Base-by-base conservation (phyloP, 306 rosid species). In the Sicyos edulis region DNA sequence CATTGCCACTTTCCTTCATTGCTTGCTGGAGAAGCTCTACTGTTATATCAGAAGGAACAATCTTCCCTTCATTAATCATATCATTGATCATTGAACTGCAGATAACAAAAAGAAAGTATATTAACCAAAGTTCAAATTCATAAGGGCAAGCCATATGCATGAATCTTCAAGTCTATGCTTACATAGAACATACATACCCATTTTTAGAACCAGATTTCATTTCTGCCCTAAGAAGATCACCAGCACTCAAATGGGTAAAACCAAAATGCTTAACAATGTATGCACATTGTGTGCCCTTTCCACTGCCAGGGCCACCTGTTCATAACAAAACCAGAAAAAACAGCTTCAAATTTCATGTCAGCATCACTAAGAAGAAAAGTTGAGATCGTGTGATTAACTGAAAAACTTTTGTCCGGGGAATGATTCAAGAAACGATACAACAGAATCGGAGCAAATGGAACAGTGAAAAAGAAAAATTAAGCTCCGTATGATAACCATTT, bases 21-120 rank as follows among this genome's bases (percentile, higher is more conserved):
- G 99, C 99, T 58, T 29, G 83, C 70, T 89, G 86, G 78, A 93
- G 88, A 82, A 93, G 99, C 84, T 83, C 85, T 76, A 93, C 86
- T 61, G 99, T 93, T 58, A 93, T 96, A 74, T 87, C 96, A 0
- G 97, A 87, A 56, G 99, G 99, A 76, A 93, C 99, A 80, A 93
- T 93, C 78, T 87, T 86, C 70, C 99, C 97, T 82, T 91, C 97
- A 77, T 86, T 85, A 57, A 93, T 93, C 96, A 93, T 93, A 72
- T 85, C 83, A 59, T 89, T 86, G 65, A 93, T 91, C 99, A 91
- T 93, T 76, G 91, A 82, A 19, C 98, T 90, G 91, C 68, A 71
- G 65, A 76, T 76, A 42, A 80, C 32, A 65, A 73, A 84, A 72
- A 58, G 50, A 84, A 49, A 61, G 70, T 45, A 37, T n/a, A 53